Evolutionary conservation across 2,329 filamentous ascomycete genomes (phyloP).

Genomic region (Delphinella strobiligena): DNA sequence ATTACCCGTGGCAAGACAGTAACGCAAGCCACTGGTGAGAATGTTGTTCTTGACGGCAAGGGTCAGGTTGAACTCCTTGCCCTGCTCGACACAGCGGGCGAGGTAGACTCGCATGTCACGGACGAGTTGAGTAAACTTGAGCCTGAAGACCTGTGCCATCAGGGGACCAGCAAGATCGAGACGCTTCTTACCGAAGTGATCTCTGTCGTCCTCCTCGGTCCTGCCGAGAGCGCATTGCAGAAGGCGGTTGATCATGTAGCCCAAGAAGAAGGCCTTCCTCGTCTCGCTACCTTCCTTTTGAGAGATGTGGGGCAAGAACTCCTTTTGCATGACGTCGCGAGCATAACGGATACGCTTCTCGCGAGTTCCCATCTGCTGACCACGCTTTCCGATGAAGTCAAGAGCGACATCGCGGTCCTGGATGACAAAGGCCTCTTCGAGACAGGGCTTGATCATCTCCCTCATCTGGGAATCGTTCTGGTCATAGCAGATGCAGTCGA

Average conservation of each 20-base stretch:
- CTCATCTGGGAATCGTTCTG: conserved; percentile 92
- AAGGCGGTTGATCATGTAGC: conserved; percentile 96
- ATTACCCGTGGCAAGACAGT: conserved; percentile 93
- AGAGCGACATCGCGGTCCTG: conserved; percentile 90
- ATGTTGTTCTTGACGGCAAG: conserved; percentile 85
- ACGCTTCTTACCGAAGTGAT: conserved; percentile 98
- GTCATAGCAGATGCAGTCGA: conserved; percentile 96
- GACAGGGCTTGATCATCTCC: conserved; percentile 92
- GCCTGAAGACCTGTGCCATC: conserved; percentile 90
- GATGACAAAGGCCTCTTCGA: conserved; percentile 92
- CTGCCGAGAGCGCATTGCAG: conserved; percentile 87
- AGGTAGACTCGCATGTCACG: conserved; percentile 85
- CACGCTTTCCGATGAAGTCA: conserved; percentile 91
- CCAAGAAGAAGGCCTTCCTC: conserved; percentile 92
- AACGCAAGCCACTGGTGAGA: conserved; percentile 87
- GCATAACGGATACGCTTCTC: conserved; percentile 89
- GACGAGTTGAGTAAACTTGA: conserved; percentile 80
- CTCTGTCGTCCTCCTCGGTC: conserved; percentile 89
- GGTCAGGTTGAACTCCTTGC: conserved; percentile 78
- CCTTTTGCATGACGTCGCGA: conserved; percentile 90
- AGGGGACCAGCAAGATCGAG: conserved; percentile 89
- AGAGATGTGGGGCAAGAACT: conserved; percentile 91
- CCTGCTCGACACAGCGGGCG: conserved; percentile 80
- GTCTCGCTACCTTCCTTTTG: conserved; percentile 92
- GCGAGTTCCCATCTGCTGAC: conserved; percentile 60